phyloP scores from a whole-genome alignment of 352 stramenopile species.

The Pythium rhizo-oryzae region DNA sequence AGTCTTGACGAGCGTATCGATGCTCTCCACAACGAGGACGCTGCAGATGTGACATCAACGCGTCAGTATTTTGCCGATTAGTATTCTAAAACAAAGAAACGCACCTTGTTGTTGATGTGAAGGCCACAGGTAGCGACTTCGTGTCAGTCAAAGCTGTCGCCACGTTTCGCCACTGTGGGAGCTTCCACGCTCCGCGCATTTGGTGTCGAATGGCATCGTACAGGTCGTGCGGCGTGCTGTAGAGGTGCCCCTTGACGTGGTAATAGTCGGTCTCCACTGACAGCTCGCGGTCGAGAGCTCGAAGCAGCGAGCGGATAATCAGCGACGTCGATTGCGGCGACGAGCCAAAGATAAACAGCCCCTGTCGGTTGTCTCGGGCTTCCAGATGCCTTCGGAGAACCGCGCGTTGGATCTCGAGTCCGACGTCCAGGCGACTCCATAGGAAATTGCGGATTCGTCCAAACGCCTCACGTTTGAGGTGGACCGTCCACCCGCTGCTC shows the following conservation, averaged over 20 bases:
- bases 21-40: constrained; percentile 25
- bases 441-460: constrained; percentile 8
- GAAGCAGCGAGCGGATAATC: constrained; percentile 4
- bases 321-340: neutral
- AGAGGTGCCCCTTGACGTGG: constrained; percentile 6
- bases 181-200: constrained; percentile 1
- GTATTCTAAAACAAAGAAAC: neutral
- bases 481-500: constrained; percentile 3
- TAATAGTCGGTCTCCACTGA: neutral
- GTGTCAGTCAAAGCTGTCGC: neutral
- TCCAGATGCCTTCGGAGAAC: neutral
- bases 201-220: constrained; percentile 2
- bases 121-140: neutral
- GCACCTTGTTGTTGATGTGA: constrained; percentile 4
- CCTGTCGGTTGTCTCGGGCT: neutral
- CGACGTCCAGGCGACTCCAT: constrained; percentile 9
- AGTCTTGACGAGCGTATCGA: constrained; percentile 13
- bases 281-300: neutral
- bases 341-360: neutral
- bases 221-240: neutral
- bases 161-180: constrained; percentile 5
- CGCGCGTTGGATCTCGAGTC: neutral
- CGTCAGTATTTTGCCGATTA: too few relatives aligned
- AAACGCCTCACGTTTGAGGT: constrained; percentile 13
- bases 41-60: neutral